phyloP scores from a whole-genome alignment of 768 basidiomycete species.

The Zangia roseola region DNA sequence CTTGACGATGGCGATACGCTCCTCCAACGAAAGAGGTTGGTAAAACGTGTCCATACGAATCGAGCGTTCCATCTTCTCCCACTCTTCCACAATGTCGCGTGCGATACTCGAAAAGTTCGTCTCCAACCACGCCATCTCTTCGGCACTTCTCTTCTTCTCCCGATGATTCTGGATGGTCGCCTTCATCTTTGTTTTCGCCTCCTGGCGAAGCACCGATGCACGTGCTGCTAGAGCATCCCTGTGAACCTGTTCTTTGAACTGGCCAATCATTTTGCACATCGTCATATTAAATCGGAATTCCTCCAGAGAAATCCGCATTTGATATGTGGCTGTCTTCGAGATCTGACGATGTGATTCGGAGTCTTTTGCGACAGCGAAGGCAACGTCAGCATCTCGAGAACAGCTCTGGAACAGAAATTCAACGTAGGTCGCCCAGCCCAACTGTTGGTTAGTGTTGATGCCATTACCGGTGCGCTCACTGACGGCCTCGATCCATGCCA shows the following conservation, averaged over 20 bases:
- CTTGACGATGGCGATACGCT: slow-evolving; percentile 49
- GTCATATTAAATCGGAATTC: slow-evolving; percentile 47
- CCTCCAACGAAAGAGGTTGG: slow-evolving; percentile 50
- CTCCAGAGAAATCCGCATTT: slow-evolving; percentile 48
- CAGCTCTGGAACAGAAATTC: slow-evolving; percentile 48
- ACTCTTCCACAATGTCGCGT: slow-evolving; percentile 43
- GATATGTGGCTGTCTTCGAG: slow-evolving; percentile 42
- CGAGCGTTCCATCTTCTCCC: slow-evolving; percentile 40
- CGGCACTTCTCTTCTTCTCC: slow-evolving; percentile 23
- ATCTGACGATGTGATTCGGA: slow-evolving; percentile 56
- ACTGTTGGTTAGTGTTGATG: slow-evolving; percentile 26
- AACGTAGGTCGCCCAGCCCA: slow-evolving; percentile 47
- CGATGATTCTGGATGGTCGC: slow-evolving; percentile 6
- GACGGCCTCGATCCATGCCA: slow-evolving; percentile 39
- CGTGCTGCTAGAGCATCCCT: slow-evolving; percentile 23
- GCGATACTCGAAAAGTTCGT: slow-evolving; percentile 41
- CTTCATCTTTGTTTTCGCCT: slow-evolving; percentile 1
- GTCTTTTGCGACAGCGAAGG: slow-evolving; percentile 43
- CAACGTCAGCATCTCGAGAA: slow-evolving; percentile 44
- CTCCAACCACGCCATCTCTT: slow-evolving; percentile 40
- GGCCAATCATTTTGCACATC: slow-evolving; percentile 26
- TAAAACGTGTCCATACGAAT: slow-evolving; percentile 48
- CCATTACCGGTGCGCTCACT: slow-evolving; percentile 17
- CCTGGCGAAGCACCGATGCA: slow-evolving; percentile 13
- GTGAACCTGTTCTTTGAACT: slow-evolving; percentile 12